Evolutionary conservation across 2,329 filamentous ascomycete genomes (phyloP).

Genomic region (Aphanoascus verrucosus): DNA sequence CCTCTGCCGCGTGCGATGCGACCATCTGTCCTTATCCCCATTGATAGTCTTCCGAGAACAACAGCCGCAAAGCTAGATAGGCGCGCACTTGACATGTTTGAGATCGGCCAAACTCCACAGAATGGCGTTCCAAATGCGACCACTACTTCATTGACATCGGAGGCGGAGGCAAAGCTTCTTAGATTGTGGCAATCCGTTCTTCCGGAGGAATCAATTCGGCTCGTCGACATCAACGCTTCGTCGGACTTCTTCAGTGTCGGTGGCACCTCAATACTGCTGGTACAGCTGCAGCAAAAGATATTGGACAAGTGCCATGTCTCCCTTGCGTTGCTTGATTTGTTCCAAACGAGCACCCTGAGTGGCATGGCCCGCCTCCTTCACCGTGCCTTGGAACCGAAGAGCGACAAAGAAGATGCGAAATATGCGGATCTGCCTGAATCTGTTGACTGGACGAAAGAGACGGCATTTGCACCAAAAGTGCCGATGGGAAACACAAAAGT

Average conservation of each 20-base stretch:
- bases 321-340: constrained; percentile 6
- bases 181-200: constrained; percentile 7
- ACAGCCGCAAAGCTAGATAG: constrained; percentile 12
- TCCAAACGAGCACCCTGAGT: constrained; percentile 7
- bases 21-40: constrained; percentile 7
- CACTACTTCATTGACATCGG: constrained; percentile 1
- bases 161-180: background rate
- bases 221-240: background rate
- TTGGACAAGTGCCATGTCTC: constrained; percentile 23
- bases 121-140: constrained; percentile 3
- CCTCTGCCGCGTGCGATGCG: constrained; percentile 14
- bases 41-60: constrained; percentile 11
- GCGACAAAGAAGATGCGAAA: too few relatives aligned
- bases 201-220: background rate
- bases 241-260: constrained; percentile 21
- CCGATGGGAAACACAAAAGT: too few relatives aligned
- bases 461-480: background rate
- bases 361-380: too few relatives aligned
- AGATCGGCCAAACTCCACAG: too few relatives aligned
- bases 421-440: too few relatives aligned
- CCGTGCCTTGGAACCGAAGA: too few relatives aligned
- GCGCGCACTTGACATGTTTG: constrained; percentile 4
- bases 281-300: constrained; percentile 30
- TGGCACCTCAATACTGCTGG: constrained; percentile 23
- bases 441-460: constrained; percentile 12